Percentiles rank a stretch among this genome's conserved stretches.
Evolutionary conservation across 2,329 filamentous ascomycete species (phyloP).

Genomic region (Neobulgaria alba): DNA sequence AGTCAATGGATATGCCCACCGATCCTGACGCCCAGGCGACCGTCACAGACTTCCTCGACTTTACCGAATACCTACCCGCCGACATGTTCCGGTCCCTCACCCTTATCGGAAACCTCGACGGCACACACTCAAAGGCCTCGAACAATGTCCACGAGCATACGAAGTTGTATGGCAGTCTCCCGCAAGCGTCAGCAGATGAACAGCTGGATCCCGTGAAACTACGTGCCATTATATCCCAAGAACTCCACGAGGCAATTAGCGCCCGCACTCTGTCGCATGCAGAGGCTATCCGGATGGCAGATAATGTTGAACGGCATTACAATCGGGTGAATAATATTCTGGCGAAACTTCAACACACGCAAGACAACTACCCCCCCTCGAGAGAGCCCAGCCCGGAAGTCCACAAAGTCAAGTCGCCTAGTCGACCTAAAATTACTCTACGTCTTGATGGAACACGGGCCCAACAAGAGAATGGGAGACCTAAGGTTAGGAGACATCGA

Average conservation of each 20-base stretch:
- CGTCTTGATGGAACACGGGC: conserved; percentile 37
- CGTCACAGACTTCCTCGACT: conserved; percentile 60
- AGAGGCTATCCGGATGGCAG: conserved; percentile 54
- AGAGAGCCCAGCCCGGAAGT: conserved; percentile 40
- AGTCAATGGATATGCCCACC: conserved; percentile 29
- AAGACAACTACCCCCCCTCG: conserved; percentile 47
- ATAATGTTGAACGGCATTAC: conserved; percentile 55
- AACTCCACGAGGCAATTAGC: conserved; percentile 44
- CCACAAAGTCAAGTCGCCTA: conserved; percentile 41
- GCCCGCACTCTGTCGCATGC: conserved; percentile 51
- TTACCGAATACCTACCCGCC: conserved; percentile 55
- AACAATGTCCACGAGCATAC: conserved; percentile 47
- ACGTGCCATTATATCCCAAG: conserved; percentile 51
- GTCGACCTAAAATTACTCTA: conserved; percentile 39
- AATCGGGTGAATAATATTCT: conserved; percentile 50
- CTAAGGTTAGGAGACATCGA: conserved; percentile 22
- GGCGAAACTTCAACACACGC: conserved; percentile 50
- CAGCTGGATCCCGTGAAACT: conserved; percentile 42
- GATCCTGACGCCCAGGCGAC: conserved; percentile 62
- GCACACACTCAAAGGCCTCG: conserved; percentile 48
- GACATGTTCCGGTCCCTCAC: conserved; percentile 59
- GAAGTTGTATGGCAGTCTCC: conserved; percentile 47
- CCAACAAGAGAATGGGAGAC: conserved; percentile 26
- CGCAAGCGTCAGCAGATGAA: conserved; percentile 37
- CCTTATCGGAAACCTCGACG: conserved; percentile 56